Evolutionary conservation across 2,329 filamentous ascomycete genomes (phyloP).

Genomic region (Aspergillus thermomutatus): DNA sequence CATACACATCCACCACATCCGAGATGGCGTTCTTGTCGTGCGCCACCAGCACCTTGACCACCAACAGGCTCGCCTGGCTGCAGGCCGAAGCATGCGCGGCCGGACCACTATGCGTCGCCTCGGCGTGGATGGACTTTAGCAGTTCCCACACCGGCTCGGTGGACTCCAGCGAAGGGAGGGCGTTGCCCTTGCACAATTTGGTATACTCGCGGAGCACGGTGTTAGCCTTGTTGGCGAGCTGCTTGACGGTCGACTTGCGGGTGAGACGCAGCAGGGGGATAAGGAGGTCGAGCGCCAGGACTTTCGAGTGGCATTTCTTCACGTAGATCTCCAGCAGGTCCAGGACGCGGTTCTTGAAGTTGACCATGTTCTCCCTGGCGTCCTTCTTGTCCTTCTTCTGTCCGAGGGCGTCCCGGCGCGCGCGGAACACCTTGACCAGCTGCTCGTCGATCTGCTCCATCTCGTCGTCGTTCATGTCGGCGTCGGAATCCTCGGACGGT

Average conservation of each 20-base stretch:
- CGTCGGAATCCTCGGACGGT: slow-evolving; percentile 57
- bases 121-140: slow-evolving; percentile 64
- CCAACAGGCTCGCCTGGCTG: slow-evolving; percentile 55
- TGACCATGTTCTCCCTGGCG: slow-evolving; percentile 82
- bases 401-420: slow-evolving; percentile 63
- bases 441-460: slow-evolving; percentile 88
- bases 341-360: slow-evolving; percentile 91
- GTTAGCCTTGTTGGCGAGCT: slow-evolving; percentile 69
- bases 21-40: slow-evolving; percentile 51
- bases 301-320: slow-evolving; percentile 69
- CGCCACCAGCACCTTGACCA: slow-evolving; percentile 43
- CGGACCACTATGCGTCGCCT: slow-evolving; percentile 55
- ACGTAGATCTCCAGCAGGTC: slow-evolving; percentile 84
- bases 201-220: slow-evolving; percentile 71
- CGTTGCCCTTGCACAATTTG: slow-evolving; percentile 56
- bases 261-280: slow-evolving; percentile 74
- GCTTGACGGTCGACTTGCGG: slow-evolving; percentile 71
- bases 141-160: slow-evolving; percentile 51
- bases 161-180: slow-evolving; percentile 42
- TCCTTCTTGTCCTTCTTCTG: slow-evolving; percentile 84
- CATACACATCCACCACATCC: slow-evolving; percentile 62
- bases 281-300: slow-evolving; percentile 66
- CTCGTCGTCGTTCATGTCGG: slow-evolving; percentile 91
- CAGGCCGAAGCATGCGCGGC: slow-evolving; percentile 71
- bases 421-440: slow-evolving; percentile 79